Percentiles rank a stretch among this genome's conserved stretches.
These are phyloP conservation scores for Penstemon barbatus DNA, from an alignment of 257 asterid genomes.

Conservation along the genomic window DNA sequence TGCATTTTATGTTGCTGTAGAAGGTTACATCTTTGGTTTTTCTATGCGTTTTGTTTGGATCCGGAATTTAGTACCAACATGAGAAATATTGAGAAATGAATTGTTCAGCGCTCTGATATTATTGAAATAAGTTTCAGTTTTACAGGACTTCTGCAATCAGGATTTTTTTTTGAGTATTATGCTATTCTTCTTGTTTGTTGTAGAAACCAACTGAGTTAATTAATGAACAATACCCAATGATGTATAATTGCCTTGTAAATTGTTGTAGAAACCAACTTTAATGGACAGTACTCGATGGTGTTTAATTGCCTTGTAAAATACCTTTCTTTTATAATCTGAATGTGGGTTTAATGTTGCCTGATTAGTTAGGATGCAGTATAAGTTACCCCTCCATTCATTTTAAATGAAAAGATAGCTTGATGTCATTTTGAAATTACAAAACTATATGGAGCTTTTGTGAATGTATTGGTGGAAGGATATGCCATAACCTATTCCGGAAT, in stretches of 20 bases:
- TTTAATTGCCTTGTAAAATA: too few relatives aligned
- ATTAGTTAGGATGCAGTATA: neutral
- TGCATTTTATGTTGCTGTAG: neutral
- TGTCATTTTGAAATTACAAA: neutral
- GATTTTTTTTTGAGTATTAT: too few relatives aligned
- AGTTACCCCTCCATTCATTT: neutral
- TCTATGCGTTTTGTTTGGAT: neutral
- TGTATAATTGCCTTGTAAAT: too few relatives aligned
- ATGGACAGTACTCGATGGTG: too few relatives aligned
- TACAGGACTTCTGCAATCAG: neutral
- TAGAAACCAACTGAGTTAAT: too few relatives aligned
- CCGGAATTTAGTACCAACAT: neutral
- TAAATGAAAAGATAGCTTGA: neutral
- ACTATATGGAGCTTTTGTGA: neutral
- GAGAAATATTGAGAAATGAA: neutral
- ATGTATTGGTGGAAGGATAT: neutral
- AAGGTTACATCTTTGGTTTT: too few relatives aligned
- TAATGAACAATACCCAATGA: too few relatives aligned
- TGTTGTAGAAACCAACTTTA: too few relatives aligned
- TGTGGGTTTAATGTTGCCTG: too few relatives aligned
- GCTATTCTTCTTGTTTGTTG: too few relatives aligned
- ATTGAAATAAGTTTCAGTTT: neutral
- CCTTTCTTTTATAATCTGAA: too few relatives aligned
- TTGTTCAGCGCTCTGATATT: too few relatives aligned
- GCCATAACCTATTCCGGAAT: neutral